These are phyloP conservation scores for Volvariella surrecta DNA, from an alignment of 1,284 basidiomycete species.

Conservation along the genomic window DNA sequence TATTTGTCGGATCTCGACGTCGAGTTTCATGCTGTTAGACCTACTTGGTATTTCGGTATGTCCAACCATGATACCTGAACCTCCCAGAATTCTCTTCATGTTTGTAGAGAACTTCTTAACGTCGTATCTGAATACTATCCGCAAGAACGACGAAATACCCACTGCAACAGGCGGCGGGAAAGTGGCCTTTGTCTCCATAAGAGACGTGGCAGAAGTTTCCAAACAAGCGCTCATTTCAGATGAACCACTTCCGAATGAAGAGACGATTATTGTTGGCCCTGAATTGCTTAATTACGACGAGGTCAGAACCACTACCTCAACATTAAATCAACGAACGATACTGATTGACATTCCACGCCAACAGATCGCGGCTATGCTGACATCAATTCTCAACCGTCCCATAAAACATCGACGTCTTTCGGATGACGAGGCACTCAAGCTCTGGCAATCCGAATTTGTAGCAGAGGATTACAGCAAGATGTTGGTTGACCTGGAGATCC, in stretches of 20 bases:
- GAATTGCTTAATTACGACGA: background rate
- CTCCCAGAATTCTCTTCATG: background rate
- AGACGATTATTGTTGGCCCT: background rate
- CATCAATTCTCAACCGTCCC: background rate
- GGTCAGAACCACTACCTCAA: background rate
- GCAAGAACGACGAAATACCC: constrained; percentile 11
- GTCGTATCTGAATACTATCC: constrained; percentile 9
- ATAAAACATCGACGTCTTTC: background rate
- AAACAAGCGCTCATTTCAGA: constrained; percentile 15
- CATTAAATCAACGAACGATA: background rate
- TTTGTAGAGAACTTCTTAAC: constrained; percentile 17
- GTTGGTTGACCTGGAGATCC: too few relatives aligned
- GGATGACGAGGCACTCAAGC: background rate
- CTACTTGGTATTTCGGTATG: constrained; percentile 26
- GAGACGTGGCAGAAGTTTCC: constrained; percentile 18
- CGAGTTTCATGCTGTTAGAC: constrained; percentile 22
- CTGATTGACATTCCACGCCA: background rate
- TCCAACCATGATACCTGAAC: background rate
- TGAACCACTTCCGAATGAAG: constrained; percentile 1
- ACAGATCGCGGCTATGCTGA: background rate
- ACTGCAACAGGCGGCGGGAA: constrained; percentile 14
- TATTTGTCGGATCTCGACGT: constrained; percentile 17
- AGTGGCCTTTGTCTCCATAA: constrained; percentile 16
- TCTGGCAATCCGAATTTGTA: background rate
- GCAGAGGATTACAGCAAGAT: too few relatives aligned